Conservation (phyloP, 1,139 yeast genomes). For the Pichia sp. region DNA sequence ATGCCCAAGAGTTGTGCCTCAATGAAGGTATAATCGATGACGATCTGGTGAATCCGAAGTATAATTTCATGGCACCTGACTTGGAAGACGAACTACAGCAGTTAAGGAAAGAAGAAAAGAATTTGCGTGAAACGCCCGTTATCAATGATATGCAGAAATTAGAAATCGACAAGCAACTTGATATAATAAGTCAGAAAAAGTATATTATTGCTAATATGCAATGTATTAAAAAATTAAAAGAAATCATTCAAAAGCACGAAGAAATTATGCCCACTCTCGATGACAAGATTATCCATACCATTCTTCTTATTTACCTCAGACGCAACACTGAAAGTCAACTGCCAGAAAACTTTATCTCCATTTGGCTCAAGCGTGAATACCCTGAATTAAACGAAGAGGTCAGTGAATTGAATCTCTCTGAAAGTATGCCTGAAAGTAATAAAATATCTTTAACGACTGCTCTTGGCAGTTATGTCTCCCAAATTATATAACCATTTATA, state of each 20-base stretch:
- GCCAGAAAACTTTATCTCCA: constrained; percentile 45
- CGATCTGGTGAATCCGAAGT: constrained; percentile 26
- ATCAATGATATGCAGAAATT: constrained; percentile 50
- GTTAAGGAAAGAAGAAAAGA: constrained; percentile 29
- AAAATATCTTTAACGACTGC: constrained; percentile 6
- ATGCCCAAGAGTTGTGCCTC: constrained; percentile 46
- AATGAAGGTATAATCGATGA: constrained; percentile 34
- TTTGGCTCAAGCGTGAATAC: constrained; percentile 32
- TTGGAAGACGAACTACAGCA: constrained; percentile 22
- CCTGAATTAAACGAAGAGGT: constrained; percentile 24
- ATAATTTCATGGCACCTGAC: constrained; percentile 9
- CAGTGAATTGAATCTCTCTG: not conserved
- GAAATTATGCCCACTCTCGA: constrained; percentile 18
- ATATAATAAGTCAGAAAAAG: constrained; percentile 38
- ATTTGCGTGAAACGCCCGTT: constrained; percentile 38
- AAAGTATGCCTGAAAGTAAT: not conserved
- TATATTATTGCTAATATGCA: constrained; percentile 51
- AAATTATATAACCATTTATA: constrained; percentile 1
- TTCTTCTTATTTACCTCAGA: constrained; percentile 41
- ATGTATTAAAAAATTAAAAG: constrained; percentile 39
- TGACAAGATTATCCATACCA: constrained; percentile 33
- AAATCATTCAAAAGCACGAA: constrained; percentile 15
- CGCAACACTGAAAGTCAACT: constrained; percentile 30
- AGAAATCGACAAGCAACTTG: constrained; percentile 42
- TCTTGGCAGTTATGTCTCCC: not conserved